These are phyloP conservation scores for Fusarium pseudonygamai DNA, from an alignment of 2,329 filamentous ascomycete species.

Conservation along the genomic window DNA sequence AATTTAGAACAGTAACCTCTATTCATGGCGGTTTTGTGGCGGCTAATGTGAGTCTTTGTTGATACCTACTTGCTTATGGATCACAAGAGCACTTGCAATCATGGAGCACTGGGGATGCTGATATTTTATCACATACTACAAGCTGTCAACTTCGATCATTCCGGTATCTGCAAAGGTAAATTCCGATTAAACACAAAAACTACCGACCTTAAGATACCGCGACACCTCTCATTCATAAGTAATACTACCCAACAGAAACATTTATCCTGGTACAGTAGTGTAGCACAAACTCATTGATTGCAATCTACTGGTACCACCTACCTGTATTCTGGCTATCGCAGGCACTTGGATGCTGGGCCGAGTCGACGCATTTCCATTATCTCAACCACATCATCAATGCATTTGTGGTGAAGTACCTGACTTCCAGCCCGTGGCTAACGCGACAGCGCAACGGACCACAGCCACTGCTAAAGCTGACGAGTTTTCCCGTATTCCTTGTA, in stretches of 20 bases:
- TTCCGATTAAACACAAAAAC: neutral
- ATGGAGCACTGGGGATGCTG: neutral
- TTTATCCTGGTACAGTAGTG: neutral
- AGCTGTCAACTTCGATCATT: neutral
- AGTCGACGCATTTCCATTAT: neutral
- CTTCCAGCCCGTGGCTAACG: conserved; percentile 14
- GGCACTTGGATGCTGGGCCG: neutral
- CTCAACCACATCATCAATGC: neutral
- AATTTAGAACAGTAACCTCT: conserved; percentile 32
- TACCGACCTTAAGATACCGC: neutral
- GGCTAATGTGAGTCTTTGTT: conserved; percentile 6
- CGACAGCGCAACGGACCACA: conserved; percentile 16
- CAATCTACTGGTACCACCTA: neutral
- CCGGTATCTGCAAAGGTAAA: neutral
- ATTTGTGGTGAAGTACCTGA: neutral
- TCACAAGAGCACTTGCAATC: neutral
- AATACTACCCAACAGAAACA: neutral
- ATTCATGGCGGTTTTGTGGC: conserved; percentile 2
- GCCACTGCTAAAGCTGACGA: conserved; percentile 33
- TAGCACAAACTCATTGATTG: conserved; percentile 1
- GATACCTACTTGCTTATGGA: neutral
- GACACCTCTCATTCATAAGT: neutral
- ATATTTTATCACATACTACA: neutral
- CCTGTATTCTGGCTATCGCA: neutral
- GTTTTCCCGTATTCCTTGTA: conserved; percentile 20